phyloP scores from a whole-genome alignment of 192 early-diverging fungal species.

The Umbelopsis vinacea region DNA sequence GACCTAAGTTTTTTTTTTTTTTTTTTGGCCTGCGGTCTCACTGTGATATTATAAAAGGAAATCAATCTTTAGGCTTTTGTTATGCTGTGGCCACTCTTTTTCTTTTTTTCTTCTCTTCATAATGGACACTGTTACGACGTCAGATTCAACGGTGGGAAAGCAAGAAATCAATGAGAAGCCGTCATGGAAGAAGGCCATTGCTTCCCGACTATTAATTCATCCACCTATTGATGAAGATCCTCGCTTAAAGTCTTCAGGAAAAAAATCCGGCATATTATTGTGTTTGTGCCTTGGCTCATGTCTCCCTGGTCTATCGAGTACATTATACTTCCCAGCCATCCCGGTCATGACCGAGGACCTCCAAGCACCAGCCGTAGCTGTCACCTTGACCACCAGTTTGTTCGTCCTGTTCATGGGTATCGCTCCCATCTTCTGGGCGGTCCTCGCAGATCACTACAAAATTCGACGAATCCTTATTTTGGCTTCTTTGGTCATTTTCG shows the following conservation, averaged over 20 bases:
- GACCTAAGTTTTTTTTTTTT: too few species aligned
- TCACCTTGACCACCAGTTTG: slow-evolving; percentile 47
- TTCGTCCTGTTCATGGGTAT: slow-evolving; percentile 56
- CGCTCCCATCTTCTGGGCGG: slow-evolving; percentile 49
- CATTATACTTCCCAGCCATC: slow-evolving; percentile 34
- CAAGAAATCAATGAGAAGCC: neutral
- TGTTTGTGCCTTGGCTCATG: slow-evolving; percentile 23
- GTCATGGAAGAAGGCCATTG: neutral
- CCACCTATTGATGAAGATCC: slow-evolving; percentile 32
- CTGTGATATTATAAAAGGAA: neutral
- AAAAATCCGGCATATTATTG: slow-evolving; percentile 23
- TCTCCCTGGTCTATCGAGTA: slow-evolving; percentile 32
- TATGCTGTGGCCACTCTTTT: too few species aligned
- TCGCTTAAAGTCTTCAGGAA: neutral
- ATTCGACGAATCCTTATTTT: slow-evolving; percentile 48
- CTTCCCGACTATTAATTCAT: slow-evolving; percentile 23
- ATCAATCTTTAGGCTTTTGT: neutral
- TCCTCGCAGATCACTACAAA: slow-evolving; percentile 46
- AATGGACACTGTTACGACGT: neutral
- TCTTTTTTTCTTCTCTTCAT: neutral
- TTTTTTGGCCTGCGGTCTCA: too few species aligned
- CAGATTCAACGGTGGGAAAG: neutral
- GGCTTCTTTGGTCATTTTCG: slow-evolving; percentile 44
- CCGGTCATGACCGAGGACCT: slow-evolving; percentile 44
- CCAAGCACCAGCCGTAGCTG: slow-evolving; percentile 37